A percentile compares a stretch with the other conserved stretches of the same genome.
Conservation (phyloP, 768 basidiomycete genomes). For the Pilatotrama ljubarskyi region DNA sequence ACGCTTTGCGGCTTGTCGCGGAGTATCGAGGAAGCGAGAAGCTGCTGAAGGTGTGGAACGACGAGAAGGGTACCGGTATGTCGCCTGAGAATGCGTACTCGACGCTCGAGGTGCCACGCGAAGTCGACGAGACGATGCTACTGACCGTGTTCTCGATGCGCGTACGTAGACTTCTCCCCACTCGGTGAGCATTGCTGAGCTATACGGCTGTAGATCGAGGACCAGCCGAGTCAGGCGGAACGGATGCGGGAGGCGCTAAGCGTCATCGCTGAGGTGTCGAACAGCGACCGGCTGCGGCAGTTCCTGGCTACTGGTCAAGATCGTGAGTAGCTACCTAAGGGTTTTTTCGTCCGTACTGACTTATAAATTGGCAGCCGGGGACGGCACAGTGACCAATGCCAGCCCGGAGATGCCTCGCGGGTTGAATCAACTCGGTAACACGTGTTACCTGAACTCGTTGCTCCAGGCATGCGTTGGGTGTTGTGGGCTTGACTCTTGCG, state of each 20-base stretch:
- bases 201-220: slow-evolving; percentile 54
- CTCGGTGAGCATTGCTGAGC: slow-evolving; percentile 10
- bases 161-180: slow-evolving; percentile 42
- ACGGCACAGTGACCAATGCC: slow-evolving; percentile 45
- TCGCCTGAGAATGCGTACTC: slow-evolving; percentile 70
- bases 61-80: slow-evolving; percentile 58
- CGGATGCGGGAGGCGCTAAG: slow-evolving; percentile 72
- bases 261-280: slow-evolving; percentile 72
- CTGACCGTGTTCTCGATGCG: slow-evolving; percentile 71
- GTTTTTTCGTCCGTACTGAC: background rate
- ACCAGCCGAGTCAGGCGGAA: slow-evolving; percentile 64
- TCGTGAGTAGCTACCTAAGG: slow-evolving; percentile 49
- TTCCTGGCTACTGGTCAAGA: slow-evolving; percentile 69
- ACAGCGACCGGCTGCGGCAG: slow-evolving; percentile 68
- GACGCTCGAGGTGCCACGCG: slow-evolving; percentile 65
- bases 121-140: slow-evolving; percentile 78
- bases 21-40: slow-evolving; percentile 56
- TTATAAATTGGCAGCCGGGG: slow-evolving; percentile 53
- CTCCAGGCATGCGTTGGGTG: slow-evolving; percentile 50
- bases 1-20: slow-evolving; percentile 69
- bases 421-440: slow-evolving; percentile 86
- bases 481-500: background rate
- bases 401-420: slow-evolving; percentile 78
- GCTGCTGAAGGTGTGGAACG: slow-evolving; percentile 53
- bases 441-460: slow-evolving; percentile 83